Evolutionary conservation across 768 basidiomycete genomes (phyloP).

Genomic region (Tricholoma bakamatsutake): DNA sequence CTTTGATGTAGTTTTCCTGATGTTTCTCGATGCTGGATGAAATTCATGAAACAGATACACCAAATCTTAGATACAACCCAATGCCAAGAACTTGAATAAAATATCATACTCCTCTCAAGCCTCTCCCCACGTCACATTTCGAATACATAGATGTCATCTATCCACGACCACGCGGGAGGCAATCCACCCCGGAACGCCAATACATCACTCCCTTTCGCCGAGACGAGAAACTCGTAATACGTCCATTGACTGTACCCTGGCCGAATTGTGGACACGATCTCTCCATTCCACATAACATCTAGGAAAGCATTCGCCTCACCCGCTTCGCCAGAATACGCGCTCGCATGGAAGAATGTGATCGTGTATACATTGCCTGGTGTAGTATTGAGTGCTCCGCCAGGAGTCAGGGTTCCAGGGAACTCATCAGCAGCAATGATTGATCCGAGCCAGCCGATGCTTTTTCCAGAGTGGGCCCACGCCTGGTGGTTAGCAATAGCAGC

Average conservation of each 20-base stretch:
- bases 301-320: slow-evolving; percentile 31
- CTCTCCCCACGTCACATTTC: slow-evolving; percentile 1
- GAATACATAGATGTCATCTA: slow-evolving; percentile 35
- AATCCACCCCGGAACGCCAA: slow-evolving; percentile 31
- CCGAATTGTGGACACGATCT: slow-evolving; percentile 23
- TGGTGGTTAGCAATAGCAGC: slow-evolving; percentile 39
- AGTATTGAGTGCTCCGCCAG: slow-evolving; percentile 26
- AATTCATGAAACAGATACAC: too few species aligned
- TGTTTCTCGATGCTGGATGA: too few species aligned
- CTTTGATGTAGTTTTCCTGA: too few species aligned
- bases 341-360: slow-evolving; percentile 37
- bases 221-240: slow-evolving; percentile 29
- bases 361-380: slow-evolving; percentile 31
- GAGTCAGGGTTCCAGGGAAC: slow-evolving; percentile 33
- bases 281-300: slow-evolving; percentile 39
- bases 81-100: too few species aligned
- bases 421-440: slow-evolving; percentile 32
- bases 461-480: slow-evolving; percentile 35
- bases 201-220: slow-evolving; percentile 18
- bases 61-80: too few species aligned
- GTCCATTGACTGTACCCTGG: slow-evolving; percentile 35
- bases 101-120: too few species aligned
- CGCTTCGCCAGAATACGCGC: slow-evolving; percentile 28
- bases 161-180: slow-evolving; percentile 44
- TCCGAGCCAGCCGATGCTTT: slow-evolving; percentile 36